A percentile compares a stretch with the other conserved stretches of the same genome.
Conservation (phyloP, 2,329 filamentous ascomycete species). For the Microthyrium microscopicum region DNA sequence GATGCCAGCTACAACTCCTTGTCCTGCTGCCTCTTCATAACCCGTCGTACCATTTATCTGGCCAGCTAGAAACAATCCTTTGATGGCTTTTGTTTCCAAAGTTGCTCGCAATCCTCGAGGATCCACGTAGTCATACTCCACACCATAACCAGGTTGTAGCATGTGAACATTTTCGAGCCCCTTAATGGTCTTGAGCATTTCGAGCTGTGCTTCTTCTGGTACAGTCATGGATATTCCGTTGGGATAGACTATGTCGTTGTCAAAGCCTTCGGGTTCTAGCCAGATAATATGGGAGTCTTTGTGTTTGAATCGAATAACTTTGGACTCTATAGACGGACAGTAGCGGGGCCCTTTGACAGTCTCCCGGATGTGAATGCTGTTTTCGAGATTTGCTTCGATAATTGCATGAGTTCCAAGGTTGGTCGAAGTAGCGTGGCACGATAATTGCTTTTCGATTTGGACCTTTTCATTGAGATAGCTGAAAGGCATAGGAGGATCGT, state of each 20-base stretch:
- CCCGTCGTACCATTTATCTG: conserved; percentile 98
- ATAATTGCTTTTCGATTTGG: conserved; percentile 61
- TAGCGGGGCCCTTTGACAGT: conserved; percentile 89
- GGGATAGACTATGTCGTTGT: conserved; percentile 79
- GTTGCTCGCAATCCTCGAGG: conserved; percentile 76
- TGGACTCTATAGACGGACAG: conserved; percentile 88
- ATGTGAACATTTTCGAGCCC: conserved; percentile 80
- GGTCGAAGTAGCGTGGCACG: conserved; percentile 78
- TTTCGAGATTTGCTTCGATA: conserved; percentile 77
- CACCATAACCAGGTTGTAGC: conserved; percentile 90
- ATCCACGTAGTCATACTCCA: conserved; percentile 98
- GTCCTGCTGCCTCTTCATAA: conserved; percentile 91
- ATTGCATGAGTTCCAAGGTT: conserved; percentile 70
- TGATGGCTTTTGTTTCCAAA: conserved; percentile 83
- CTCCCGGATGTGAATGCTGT: conserved; percentile 90
- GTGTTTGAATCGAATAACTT: conserved; percentile 73
- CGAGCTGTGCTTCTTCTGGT: conserved; percentile 70
- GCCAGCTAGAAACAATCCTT: conserved; percentile 77
- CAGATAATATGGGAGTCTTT: conserved; percentile 78
- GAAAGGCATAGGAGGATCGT: conserved; percentile 76
- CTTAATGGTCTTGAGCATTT: conserved; percentile 69
- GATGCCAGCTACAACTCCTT: conserved; percentile 81
- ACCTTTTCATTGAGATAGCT: conserved; percentile 75
- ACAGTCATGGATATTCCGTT: conserved; percentile 97
- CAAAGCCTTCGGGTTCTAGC: conserved; percentile 92